phyloP scores from a whole-genome alignment of 495 filamentous ascomycete genomes.

The Aspergillus biplanus region DNA sequence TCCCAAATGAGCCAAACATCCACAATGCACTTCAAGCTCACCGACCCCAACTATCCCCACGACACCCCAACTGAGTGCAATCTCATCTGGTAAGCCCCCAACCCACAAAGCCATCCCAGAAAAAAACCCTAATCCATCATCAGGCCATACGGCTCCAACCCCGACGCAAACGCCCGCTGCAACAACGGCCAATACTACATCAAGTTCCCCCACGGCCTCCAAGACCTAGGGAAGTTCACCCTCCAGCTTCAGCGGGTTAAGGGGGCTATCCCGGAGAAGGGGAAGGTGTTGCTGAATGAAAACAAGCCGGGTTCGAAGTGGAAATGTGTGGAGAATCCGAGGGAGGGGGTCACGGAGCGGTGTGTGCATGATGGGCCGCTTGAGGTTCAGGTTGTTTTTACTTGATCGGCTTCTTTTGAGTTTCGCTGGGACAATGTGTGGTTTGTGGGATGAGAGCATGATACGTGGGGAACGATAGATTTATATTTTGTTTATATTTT shows the following conservation, averaged over 20 bases:
- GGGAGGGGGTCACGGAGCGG: not conserved
- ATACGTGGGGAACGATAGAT: too few relatives aligned
- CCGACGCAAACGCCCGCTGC: not conserved
- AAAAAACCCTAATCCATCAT: too few relatives aligned
- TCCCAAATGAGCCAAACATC: not conserved
- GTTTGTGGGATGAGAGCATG: too few relatives aligned
- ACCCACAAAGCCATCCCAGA: not conserved
- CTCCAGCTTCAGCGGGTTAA: not conserved
- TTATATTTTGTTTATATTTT: too few relatives aligned
- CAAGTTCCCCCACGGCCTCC: not conserved
- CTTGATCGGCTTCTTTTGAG: too few relatives aligned
- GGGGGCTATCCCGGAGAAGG: not conserved
- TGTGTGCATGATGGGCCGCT: not conserved
- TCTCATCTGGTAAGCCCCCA: not conserved
- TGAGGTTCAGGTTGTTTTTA: too few relatives aligned
- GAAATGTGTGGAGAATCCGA: not conserved
- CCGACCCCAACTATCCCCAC: not conserved
- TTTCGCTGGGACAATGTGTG: too few relatives aligned
- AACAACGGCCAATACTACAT: not conserved
- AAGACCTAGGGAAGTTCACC: not conserved
- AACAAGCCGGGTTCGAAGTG: not conserved
- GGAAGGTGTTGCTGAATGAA: not conserved
- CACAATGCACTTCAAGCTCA: not conserved
- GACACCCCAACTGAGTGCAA: not conserved
- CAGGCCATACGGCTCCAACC: not conserved